These are phyloP conservation scores for Rhodotorula babjevae DNA, from an alignment of 768 basidiomycete species.

Conservation along the genomic window DNA sequence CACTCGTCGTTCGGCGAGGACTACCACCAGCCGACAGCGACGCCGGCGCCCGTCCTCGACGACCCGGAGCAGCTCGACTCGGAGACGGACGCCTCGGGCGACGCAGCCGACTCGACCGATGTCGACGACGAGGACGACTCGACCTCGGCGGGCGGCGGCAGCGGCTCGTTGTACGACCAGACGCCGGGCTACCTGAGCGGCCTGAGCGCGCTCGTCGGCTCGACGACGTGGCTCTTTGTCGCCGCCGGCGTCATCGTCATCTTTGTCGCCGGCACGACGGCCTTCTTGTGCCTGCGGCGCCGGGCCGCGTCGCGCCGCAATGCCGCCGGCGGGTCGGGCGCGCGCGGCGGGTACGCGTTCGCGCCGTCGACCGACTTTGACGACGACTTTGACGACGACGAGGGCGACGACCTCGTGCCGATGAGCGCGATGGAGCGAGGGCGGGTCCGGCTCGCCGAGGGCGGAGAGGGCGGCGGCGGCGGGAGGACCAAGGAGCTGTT, in stretches of 20 bases:
- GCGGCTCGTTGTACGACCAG: slow-evolving; percentile 41
- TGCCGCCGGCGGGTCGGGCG: not conserved
- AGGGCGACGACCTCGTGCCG: slow-evolving; percentile 55
- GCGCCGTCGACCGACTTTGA: slow-evolving; percentile 51
- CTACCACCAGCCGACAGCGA: slow-evolving; percentile 27
- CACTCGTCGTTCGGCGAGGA: slow-evolving; percentile 54
- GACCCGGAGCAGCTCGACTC: not conserved
- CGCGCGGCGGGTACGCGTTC: slow-evolving; percentile 36
- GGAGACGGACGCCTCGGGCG: slow-evolving; percentile 41
- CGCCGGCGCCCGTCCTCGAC: slow-evolving; percentile 2
- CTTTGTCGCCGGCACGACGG: slow-evolving; percentile 63
- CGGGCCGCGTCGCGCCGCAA: slow-evolving; percentile 25
- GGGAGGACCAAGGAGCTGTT: slow-evolving; percentile 79
- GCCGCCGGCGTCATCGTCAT: slow-evolving; percentile 72
- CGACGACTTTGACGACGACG: slow-evolving; percentile 55
- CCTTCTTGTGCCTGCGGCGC: slow-evolving; percentile 77
- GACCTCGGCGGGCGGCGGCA: slow-evolving; percentile 29
- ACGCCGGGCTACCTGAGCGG: slow-evolving; percentile 63
- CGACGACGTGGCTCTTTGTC: slow-evolving; percentile 83
- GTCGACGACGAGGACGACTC: slow-evolving; percentile 28
- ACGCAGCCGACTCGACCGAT: slow-evolving; percentile 31
- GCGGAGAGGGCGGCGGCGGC: not conserved
- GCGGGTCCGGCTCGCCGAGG: slow-evolving; percentile 36
- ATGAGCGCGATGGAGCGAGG: slow-evolving; percentile 64
- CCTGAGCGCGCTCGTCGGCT: slow-evolving; percentile 66